Conservation (phyloP, 1,284 basidiomycete genomes). For the Macrocystidia cucumis region DNA sequence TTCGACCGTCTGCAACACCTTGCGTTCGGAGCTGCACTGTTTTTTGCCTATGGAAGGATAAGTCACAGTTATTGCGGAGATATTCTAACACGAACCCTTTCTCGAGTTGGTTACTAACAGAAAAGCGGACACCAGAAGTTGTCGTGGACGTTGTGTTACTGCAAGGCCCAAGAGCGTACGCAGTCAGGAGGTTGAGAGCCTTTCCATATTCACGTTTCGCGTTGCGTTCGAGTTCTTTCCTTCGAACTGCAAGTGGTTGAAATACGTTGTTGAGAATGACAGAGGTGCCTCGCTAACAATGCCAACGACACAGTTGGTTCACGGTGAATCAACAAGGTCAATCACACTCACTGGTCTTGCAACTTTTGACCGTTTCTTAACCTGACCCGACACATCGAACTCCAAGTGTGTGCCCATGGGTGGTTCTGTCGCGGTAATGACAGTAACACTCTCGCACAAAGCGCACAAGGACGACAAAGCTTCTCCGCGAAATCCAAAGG, state of each 20-base stretch:
- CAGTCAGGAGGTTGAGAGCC: constrained; percentile 74
- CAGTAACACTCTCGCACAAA: constrained; percentile 61
- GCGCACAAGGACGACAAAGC: constrained; percentile 92
- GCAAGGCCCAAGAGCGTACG: constrained; percentile 87
- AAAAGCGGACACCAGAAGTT: constrained; percentile 53
- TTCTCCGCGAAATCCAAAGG: constrained; percentile 96
- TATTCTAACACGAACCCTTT: constrained; percentile 50
- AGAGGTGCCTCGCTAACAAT: constrained; percentile 78
- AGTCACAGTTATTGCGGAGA: constrained; percentile 6
- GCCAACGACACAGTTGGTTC: constrained; percentile 3
- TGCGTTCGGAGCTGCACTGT: constrained; percentile 69
- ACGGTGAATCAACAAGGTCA: constrained; percentile 20
- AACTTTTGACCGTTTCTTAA: constrained; percentile 46
- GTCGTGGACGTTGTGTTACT: constrained; percentile 24
- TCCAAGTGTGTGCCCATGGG: constrained; percentile 78
- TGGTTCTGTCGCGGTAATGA: constrained; percentile 70
- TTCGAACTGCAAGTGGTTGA: constrained; percentile 78
- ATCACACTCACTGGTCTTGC: constrained; percentile 75
- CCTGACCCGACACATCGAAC: constrained; percentile 58
- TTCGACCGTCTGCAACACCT: constrained; percentile 51
- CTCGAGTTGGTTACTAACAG: constrained; percentile 67
- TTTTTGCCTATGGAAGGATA: constrained; percentile 49
- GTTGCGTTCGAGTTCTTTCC: constrained; percentile 90
- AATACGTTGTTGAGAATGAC: constrained; percentile 75
- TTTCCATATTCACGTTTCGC: constrained; percentile 89